Evolutionary conservation across 371 early-diverging fungal genomes (phyloP).

Genomic region (Syncephalis fuscata): DNA sequence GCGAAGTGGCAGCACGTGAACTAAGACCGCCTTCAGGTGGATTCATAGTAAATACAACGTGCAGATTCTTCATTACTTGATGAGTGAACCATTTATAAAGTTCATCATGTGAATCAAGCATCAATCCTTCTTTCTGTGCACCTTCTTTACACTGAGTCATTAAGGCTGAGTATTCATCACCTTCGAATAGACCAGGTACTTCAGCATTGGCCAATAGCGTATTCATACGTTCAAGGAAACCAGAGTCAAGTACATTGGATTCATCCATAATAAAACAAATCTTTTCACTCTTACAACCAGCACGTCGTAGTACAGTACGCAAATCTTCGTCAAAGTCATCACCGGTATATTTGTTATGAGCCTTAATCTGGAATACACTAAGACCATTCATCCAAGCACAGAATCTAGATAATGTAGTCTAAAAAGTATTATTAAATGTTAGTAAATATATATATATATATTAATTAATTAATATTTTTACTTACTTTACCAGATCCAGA

Average conservation of each 20-base stretch:
- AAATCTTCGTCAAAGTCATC: conserved; percentile 97
- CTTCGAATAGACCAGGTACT: conserved; percentile 97
- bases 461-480: too few species aligned
- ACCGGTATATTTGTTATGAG: conserved; percentile 88
- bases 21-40: conserved; percentile 91
- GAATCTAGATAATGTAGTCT: conserved; percentile 89
- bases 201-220: conserved; percentile 96
- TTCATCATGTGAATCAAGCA: conserved; percentile 90
- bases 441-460: too few species aligned
- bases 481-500: conserved; percentile 78
- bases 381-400: conserved; percentile 99
- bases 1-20: conserved; percentile 89
- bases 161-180: conserved; percentile 90
- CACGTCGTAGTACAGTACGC: conserved; percentile 71
- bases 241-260: conserved; percentile 88
- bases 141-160: conserved; percentile 93
- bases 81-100: conserved; percentile 95
- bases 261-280: conserved; percentile 97
- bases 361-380: conserved; percentile 90
- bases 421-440: too few species aligned
- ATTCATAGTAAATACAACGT: conserved; percentile 99
- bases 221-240: conserved; percentile 97
- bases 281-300: conserved; percentile 96
- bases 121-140: conserved; percentile 79
- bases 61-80: conserved; percentile 91